These are phyloP conservation scores for Rhizophagus sp. DNA, from an alignment of 192 early-diverging fungal genomes.

Conservation along the genomic window DNA sequence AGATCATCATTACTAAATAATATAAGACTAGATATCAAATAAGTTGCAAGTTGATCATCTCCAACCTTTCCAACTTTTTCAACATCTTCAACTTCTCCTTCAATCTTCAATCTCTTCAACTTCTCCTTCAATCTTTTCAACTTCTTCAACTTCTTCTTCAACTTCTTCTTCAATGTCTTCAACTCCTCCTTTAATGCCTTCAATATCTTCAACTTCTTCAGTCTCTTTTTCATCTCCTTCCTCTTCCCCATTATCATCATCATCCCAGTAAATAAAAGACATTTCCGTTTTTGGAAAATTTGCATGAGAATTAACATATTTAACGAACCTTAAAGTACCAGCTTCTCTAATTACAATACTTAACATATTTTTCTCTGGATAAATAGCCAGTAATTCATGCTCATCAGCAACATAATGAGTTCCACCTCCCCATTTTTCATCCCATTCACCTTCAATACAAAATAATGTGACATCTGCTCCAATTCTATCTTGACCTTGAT, in stretches of 20 bases:
- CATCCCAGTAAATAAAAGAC: constrained; percentile 38
- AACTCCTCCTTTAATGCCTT: background rate
- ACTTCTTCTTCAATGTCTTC: background rate
- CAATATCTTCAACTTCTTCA: constrained; percentile 25
- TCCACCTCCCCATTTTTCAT: constrained; percentile 55
- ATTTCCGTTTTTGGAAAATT: constrained; percentile 41
- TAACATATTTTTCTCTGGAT: constrained; percentile 55
- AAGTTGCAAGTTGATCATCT: too few relatives aligned
- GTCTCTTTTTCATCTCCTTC: constrained; percentile 27
- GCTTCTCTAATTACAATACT: constrained; percentile 56
- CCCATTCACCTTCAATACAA: constrained; percentile 40
- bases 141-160: too few relatives aligned
- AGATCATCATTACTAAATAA: too few relatives aligned
- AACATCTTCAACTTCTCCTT: too few relatives aligned
- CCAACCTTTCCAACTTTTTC: too few relatives aligned
- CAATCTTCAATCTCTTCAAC: too few relatives aligned
- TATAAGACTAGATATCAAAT: too few relatives aligned
- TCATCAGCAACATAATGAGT: constrained; percentile 55
- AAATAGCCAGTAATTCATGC: constrained; percentile 49
- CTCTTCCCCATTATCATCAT: constrained; percentile 38
- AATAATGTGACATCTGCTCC: constrained; percentile 56
- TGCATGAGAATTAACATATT: constrained; percentile 52
- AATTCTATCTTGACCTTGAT: constrained; percentile 52
- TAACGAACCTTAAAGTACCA: constrained; percentile 59
- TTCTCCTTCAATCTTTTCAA: too few relatives aligned